These are phyloP conservation scores for Coemansia sp. DNA, from an alignment of 192 early-diverging fungal genomes.

Conservation along the genomic window DNA sequence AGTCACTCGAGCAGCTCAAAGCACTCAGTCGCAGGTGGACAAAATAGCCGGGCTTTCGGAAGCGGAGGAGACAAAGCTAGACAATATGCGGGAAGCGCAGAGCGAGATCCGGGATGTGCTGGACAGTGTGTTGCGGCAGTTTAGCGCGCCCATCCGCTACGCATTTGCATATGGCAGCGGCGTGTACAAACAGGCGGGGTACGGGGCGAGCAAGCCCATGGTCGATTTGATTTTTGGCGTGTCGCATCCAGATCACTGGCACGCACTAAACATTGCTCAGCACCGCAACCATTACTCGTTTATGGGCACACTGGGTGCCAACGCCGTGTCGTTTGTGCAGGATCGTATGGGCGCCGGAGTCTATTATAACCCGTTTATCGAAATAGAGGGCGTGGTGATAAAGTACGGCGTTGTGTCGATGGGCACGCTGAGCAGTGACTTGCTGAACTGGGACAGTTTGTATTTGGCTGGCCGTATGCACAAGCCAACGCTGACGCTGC, in stretches of 20 bases:
- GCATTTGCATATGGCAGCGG: conserved; percentile 96
- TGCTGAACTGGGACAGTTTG: conserved; percentile 92
- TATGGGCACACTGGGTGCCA: conserved; percentile 70
- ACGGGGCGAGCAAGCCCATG: conserved; percentile 74
- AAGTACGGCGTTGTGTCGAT: conserved; percentile 98
- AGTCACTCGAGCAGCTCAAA: not conserved
- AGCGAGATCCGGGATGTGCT: conserved; percentile 23
- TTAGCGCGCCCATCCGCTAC: conserved; percentile 52
- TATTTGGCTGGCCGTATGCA: conserved; percentile 97
- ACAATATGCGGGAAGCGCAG: conserved; percentile 26
- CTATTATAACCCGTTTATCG: conserved; percentile 94
- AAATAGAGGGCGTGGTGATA: conserved; percentile 78
- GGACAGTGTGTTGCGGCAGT: conserved; percentile 26
- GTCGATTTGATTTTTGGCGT: conserved; percentile 97
- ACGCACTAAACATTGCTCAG: conserved; percentile 92
- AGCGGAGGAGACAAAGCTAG: conserved; percentile 31
- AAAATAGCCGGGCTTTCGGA: conserved; percentile 15
- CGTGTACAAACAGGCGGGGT: conserved; percentile 87
- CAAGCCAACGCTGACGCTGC: conserved; percentile 70
- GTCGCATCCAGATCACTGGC: conserved; percentile 94
- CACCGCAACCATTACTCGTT: conserved; percentile 91
- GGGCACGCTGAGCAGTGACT: conserved; percentile 79
- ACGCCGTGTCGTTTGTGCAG: conserved; percentile 72
- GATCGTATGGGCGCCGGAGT: conserved; percentile 86
- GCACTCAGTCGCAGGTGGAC: conserved; percentile 9